Evolutionary conservation across 768 basidiomycete species (phyloP).

Genomic region (Hygrocybe punicea): DNA sequence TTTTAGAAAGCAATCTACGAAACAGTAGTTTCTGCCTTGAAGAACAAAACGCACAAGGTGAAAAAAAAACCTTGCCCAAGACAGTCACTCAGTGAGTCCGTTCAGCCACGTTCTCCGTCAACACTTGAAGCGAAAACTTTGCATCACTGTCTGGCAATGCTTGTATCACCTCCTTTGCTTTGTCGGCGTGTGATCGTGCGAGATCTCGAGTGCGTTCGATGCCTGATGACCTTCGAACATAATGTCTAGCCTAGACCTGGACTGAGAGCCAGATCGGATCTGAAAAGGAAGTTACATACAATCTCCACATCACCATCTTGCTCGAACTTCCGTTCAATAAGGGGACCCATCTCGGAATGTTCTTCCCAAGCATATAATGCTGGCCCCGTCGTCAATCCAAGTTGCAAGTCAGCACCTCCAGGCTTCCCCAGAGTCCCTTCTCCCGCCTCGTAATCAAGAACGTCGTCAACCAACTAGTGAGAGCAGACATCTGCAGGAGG

Average conservation of each 20-base stretch:
- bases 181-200: slow-evolving; percentile 69
- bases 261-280: not conserved
- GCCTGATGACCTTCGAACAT: slow-evolving; percentile 68
- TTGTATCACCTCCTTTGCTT: slow-evolving; percentile 68
- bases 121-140: slow-evolving; percentile 64
- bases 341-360: slow-evolving; percentile 76
- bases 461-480: slow-evolving; percentile 88
- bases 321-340: slow-evolving; percentile 78
- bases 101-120: slow-evolving; percentile 66
- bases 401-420: slow-evolving; percentile 75
- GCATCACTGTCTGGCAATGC: slow-evolving; percentile 79
- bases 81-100: slow-evolving; percentile 55
- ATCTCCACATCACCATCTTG: slow-evolving; percentile 74
- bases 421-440: slow-evolving; percentile 83
- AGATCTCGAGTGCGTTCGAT: slow-evolving; percentile 75
- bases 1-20: too few species aligned
- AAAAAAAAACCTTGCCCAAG: too few species aligned
- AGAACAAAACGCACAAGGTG: too few species aligned
- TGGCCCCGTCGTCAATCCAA: slow-evolving; percentile 89
- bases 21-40: too few species aligned
- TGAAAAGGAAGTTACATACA: slow-evolving; percentile 41
- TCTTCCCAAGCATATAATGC: slow-evolving; percentile 95
- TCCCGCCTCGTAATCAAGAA: slow-evolving; percentile 87
- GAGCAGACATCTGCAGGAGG: not conserved
- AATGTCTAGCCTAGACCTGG: slow-evolving; percentile 55